Evolutionary conservation across 176 grass and related monocot genomes (phyloP), one percentile per base, ranked within the genome.

Genomic region (Musa itinerans): DNA sequence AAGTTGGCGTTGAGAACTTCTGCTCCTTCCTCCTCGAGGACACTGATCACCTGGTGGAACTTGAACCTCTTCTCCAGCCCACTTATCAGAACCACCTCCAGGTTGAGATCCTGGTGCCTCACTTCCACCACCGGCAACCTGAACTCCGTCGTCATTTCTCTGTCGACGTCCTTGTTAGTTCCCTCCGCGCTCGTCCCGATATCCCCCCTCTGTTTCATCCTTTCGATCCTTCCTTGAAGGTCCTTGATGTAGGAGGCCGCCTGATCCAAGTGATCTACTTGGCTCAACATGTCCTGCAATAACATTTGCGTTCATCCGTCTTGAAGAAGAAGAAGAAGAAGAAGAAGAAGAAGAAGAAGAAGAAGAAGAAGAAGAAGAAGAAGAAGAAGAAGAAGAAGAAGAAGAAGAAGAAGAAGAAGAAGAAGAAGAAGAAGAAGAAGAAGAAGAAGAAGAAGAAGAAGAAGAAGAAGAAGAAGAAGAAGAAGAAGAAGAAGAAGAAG

Each of bases 1-100:
- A 93, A 92, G 80, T 68, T 98, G 22, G 90, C 94, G 66, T 84
- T 91, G 23, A 98, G 57, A 4, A 98, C 83, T 66, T 98, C 89
- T 0, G 84, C 94, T 50, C 90, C 94, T 74, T 98, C 90, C 65
- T 93, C 84, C 85, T 91, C 94, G 50, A 98, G 84, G 64, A 86
- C 68, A 17, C 80, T 61, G 63, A 98, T 91, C 63, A 98, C 86
- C 83, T 93, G 79, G 78, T 93, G 88, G 23, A 98, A 89, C 55
- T 67, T 69, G 82, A 91, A 89, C 7, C 76, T 74, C 16, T 71
- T 69, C 4, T 69, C 79, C 17, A 78, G 65, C 22, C 75, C 74
- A 72, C 74, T 89, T n/a, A 93, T 54, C 2, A 98, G 68, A 52
- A 87, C 90, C 63, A 98, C 90, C 77, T 98, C 94, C 78, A 98